Percentiles rank a stretch among this genome's conserved stretches.
Evolutionary conservation across 2,329 filamentous ascomycete species (phyloP).

Genomic region (Fusarium concolor): DNA sequence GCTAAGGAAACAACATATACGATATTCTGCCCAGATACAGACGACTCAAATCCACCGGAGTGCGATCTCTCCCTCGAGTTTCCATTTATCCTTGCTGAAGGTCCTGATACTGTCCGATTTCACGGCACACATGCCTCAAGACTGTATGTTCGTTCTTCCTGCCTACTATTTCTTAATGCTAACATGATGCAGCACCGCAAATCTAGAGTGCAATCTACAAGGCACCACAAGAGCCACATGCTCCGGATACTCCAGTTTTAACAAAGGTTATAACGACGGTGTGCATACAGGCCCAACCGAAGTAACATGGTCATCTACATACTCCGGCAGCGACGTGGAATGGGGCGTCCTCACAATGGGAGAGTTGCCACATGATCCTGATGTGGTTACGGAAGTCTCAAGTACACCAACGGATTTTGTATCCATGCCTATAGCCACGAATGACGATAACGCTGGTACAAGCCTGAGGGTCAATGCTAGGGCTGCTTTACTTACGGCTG

Average conservation of each 20-base stretch:
- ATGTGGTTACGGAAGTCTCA: constrained; percentile 42
- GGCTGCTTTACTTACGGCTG: constrained; percentile 8
- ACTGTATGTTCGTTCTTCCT: constrained; percentile 50
- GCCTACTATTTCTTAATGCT: neutral
- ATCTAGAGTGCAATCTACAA: constrained; percentile 57
- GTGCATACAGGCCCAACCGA: constrained; percentile 57
- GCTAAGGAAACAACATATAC: constrained; percentile 58
- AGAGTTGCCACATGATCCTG: constrained; percentile 49
- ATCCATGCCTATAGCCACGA: constrained; percentile 32
- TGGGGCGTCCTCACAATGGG: constrained; percentile 60
- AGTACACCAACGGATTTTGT: constrained; percentile 34
- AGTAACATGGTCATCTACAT: constrained; percentile 59
- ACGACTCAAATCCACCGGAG: constrained; percentile 53
- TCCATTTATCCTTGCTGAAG: constrained; percentile 61
- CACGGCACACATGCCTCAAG: constrained; percentile 57
- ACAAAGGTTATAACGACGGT: constrained; percentile 54
- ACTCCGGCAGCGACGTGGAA: constrained; percentile 55
- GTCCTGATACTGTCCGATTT: constrained; percentile 58
- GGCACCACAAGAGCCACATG: constrained; percentile 60
- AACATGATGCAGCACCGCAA: constrained; percentile 53
- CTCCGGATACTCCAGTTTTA: constrained; percentile 61
- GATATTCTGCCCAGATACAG: constrained; percentile 60
- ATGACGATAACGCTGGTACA: constrained; percentile 12
- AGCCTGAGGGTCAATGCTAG: neutral
- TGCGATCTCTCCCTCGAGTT: constrained; percentile 60